Conservation (phyloP, 83 land plant genomes). For the Thuja plicata region DNA sequence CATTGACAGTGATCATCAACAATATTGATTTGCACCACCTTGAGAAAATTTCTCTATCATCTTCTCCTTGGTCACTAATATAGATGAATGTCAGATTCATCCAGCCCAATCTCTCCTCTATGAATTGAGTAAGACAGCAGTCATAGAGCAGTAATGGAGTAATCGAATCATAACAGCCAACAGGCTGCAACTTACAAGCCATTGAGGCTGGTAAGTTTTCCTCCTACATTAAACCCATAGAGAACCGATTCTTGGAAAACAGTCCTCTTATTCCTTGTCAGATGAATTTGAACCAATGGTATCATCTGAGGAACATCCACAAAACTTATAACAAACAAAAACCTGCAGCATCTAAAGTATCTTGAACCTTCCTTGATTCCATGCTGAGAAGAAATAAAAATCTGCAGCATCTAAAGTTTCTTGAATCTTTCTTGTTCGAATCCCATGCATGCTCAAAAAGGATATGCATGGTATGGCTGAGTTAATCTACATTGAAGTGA, state of each 20-base stretch:
- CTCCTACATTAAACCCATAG: neutral
- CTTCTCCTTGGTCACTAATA: neutral
- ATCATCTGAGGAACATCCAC: neutral
- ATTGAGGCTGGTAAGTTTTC: neutral
- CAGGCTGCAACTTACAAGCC: neutral
- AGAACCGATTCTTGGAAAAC: neutral
- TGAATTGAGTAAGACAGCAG: neutral
- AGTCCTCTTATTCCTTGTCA: neutral
- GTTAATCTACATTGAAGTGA: neutral
- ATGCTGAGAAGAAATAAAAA: neutral
- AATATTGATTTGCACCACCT: neutral
- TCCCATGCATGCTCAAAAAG: neutral
- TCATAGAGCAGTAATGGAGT: neutral
- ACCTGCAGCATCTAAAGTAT: neutral
- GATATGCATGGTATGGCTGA: neutral
- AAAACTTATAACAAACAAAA: neutral
- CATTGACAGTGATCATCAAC: neutral
- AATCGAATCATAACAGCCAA: too few relatives aligned
- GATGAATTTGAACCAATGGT: neutral
- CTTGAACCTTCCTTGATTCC: neutral
- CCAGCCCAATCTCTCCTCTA: neutral
- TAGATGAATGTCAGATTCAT: neutral
- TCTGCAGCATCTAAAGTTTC: neutral
- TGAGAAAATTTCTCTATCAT: neutral
- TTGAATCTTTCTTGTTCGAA: neutral